Evolutionary conservation across 305 asterid genomes (phyloP).

Genomic region (Plantago coronopus): DNA sequence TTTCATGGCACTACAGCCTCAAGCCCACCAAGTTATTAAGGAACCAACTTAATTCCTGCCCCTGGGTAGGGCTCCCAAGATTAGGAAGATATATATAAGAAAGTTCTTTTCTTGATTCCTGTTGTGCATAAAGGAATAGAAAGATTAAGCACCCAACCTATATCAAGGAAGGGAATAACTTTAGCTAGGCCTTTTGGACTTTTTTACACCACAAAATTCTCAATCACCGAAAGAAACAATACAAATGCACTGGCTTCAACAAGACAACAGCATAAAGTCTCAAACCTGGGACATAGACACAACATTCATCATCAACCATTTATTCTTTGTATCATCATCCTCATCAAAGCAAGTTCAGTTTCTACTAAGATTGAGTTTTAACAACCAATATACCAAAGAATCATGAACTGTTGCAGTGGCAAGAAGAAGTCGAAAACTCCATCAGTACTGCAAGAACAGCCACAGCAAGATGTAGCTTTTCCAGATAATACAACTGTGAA

Average conservation of each 20-base stretch:
- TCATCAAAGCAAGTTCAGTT: neutral
- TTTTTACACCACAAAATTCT: slow-evolving; percentile 20
- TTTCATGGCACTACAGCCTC: no score
- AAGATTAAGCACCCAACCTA: no score
- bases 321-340: slow-evolving; percentile 7
- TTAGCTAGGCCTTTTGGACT: neutral
- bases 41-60: no score
- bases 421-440: slow-evolving; percentile 38
- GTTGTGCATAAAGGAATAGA: no score
- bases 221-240: slow-evolving; percentile 47
- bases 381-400: slow-evolving; percentile 6
- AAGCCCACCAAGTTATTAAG: no score
- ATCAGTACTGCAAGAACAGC: slow-evolving; percentile 18
- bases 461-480: slow-evolving; percentile 5
- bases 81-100: no score
- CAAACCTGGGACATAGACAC: slow-evolving; percentile 25
- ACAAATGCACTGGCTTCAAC: slow-evolving; percentile 24
- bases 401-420: slow-evolving; percentile 54
- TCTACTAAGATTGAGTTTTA: neutral
- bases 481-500: slow-evolving; percentile 34
- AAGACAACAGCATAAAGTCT: slow-evolving; percentile 55
- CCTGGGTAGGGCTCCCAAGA: no score
- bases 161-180: neutral
- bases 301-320: slow-evolving; percentile 18
- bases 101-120: no score